Percentiles rank a stretch among this genome's conserved stretches.
These are phyloP conservation scores for Termitomyces sp. DNA, from an alignment of 768 basidiomycete species.

Conservation along the genomic window DNA sequence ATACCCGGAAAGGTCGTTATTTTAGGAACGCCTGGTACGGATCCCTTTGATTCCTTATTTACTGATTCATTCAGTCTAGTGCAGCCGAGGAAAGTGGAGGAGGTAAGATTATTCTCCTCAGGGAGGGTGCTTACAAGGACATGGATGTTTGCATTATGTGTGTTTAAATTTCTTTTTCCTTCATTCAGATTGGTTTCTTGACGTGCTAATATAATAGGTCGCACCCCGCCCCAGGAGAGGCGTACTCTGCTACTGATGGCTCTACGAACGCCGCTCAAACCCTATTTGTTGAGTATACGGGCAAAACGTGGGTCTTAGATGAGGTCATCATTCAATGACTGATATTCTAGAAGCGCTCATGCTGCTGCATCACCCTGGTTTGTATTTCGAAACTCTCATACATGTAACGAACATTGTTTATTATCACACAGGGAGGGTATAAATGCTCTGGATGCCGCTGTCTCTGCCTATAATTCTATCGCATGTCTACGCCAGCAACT, in stretches of 20 bases:
- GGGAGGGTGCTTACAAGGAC: constrained; percentile 70
- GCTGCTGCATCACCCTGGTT: constrained; percentile 77
- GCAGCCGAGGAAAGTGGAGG: constrained; percentile 75
- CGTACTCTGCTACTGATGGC: constrained; percentile 44
- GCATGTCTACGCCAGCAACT: constrained; percentile 85
- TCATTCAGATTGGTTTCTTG: not conserved
- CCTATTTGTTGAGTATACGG: constrained; percentile 67
- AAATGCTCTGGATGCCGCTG: constrained; percentile 86
- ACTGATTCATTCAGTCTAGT: constrained; percentile 5
- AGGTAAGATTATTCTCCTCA: constrained; percentile 71
- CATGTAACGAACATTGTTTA: not conserved
- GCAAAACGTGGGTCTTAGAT: constrained; percentile 51
- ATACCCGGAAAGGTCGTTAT: constrained; percentile 66
- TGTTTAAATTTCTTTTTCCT: constrained; percentile 4
- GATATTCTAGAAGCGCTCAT: constrained; percentile 49
- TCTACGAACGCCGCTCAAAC: constrained; percentile 59
- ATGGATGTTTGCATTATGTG: constrained; percentile 84
- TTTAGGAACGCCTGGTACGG: constrained; percentile 69
- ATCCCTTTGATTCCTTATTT: not conserved
- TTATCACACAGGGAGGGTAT: constrained; percentile 56
- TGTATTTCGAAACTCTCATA: not conserved
- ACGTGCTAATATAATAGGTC: constrained; percentile 48
- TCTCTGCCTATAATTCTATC: constrained; percentile 75
- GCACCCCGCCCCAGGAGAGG: constrained; percentile 59
- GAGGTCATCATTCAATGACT: constrained; percentile 4